Conservation (phyloP, 495 filamentous ascomycete genomes). For the Podospora bellae-mahoneyi region DNA sequence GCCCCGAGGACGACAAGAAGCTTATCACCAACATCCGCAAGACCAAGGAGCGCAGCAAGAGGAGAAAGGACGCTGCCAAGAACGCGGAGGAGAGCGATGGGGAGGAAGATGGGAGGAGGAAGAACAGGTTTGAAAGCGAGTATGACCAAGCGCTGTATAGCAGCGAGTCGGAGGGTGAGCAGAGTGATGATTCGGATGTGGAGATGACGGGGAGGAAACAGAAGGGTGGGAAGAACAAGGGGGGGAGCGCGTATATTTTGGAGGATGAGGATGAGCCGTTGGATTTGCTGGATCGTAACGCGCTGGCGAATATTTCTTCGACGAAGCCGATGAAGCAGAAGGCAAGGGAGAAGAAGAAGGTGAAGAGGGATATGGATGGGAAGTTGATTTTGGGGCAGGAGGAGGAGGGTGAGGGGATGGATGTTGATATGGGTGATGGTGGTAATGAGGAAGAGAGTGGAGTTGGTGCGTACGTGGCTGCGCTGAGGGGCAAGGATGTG, state of each 20-base stretch:
- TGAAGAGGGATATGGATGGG: conserved; percentile 78
- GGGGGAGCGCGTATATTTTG: conserved; percentile 74
- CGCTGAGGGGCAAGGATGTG: conserved; percentile 79
- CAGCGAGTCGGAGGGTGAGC: conserved; percentile 51
- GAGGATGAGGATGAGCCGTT: conserved; percentile 92
- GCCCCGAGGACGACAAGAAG: conserved; percentile 82
- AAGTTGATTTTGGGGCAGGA: conserved; percentile 75
- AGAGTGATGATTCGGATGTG: conserved; percentile 59
- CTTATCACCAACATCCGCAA: conserved; percentile 91
- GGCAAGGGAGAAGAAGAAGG: conserved; percentile 55
- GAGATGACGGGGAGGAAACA: conserved; percentile 53
- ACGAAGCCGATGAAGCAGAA: conserved; percentile 69
- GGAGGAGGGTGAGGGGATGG: conserved; percentile 53
- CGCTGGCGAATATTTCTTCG: conserved; percentile 87
- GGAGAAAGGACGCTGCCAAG: conserved; percentile 69
- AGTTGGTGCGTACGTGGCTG: conserved; percentile 88
- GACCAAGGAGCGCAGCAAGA: conserved; percentile 80
- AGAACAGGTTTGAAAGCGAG: conserved; percentile 74
- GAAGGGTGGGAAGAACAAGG: conserved; percentile 47
- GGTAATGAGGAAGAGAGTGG: conserved; percentile 53
- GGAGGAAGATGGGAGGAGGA: conserved; percentile 47
- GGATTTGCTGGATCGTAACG: conserved; percentile 82
- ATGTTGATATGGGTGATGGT: conserved; percentile 55
- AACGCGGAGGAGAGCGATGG: conserved; percentile 44
- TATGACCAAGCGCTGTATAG: conserved; percentile 95